Percentiles rank a stretch among this genome's conserved stretches.
phyloP scores from a whole-genome alignment of 176 grass and related monocot species.

The Oryza glaberrima region DNA sequence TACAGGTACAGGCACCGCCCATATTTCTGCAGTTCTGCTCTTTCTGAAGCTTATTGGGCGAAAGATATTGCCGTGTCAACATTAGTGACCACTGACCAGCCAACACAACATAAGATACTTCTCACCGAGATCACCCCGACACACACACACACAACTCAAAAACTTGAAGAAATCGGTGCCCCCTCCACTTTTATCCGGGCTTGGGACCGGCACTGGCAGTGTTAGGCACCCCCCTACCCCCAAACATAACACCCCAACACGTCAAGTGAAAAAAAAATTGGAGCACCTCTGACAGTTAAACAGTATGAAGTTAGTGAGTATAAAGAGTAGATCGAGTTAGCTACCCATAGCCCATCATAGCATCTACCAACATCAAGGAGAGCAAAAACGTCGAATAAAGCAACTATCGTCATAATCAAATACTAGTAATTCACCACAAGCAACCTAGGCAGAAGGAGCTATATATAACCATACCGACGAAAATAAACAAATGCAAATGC shows the following conservation, averaged over 20 bases:
- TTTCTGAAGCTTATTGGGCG: too few species aligned
- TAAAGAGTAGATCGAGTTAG: too few species aligned
- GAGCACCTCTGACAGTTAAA: too few species aligned
- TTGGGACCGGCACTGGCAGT: slow-evolving; percentile 59
- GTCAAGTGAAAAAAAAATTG: neutral
- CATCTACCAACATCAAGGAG: neutral
- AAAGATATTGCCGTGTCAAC: too few species aligned
- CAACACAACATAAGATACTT: neutral
- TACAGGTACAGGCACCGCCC: too few species aligned
- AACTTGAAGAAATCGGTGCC: neutral
- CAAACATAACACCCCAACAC: neutral
- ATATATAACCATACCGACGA: too few species aligned
- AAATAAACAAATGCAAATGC: neutral
- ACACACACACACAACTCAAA: neutral
- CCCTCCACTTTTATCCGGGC: slow-evolving; percentile 58
- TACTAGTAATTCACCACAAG: neutral
- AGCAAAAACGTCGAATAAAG: neutral
- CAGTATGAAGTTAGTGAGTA: too few species aligned
- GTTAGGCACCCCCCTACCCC: slow-evolving; percentile 45
- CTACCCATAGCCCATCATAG: too few species aligned
- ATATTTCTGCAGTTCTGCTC: too few species aligned
- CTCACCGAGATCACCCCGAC: neutral
- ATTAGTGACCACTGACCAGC: too few species aligned
- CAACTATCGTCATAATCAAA: neutral
- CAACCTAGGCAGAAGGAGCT: too few species aligned